Base-by-base conservation (phyloP, 257 asterid genomes). In the Mentha longifolia region DNA sequence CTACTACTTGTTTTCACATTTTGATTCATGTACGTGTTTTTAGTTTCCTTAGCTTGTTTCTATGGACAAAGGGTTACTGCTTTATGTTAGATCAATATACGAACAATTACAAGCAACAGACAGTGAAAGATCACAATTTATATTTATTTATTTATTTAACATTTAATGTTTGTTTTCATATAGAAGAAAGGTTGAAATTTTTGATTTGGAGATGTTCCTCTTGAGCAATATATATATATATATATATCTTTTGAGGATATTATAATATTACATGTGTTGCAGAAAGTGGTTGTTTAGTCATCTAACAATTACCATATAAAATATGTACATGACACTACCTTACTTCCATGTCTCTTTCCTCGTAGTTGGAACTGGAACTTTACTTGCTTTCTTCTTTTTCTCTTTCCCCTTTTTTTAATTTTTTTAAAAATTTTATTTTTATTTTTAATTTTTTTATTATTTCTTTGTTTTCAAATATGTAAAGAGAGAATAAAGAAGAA, bases 341-440 rank as follows among this genome's bases (percentile, higher is more conserved):
- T 47, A 47, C 52, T 47, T 14, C 74, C 76, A 31, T 57, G 45
- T 76, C 71, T 57, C 39, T 75, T 73, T 77, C 79, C 57, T 58
- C 73, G 6, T 77, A 22, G 80, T 77, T 54, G 59, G n/a, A 54
- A 17, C 15, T 54, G 59, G n/a, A 54, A 17, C 15, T 19, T 54
- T 19, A 51, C 30, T 62, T 61, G 51, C 41, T 42, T 7, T 19
- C 71, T 52, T 54, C 42, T 56, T 51, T 42, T 52, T 66, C 45
- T 31, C 20, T 57, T 58, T 28, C 13, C 25, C 25, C 25, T 22
- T 22, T 12, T 20, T n/a, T n/a, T n/a, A n/a, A n/a, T n/a, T n/a
- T n/a, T n/a, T n/a, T n/a, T n/a, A n/a, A n/a, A n/a, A n/a, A n/a
- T n/a, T n/a, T n/a, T n/a, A n/a, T n/a, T n/a, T n/a, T n/a, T n/a